phyloP scores from a whole-genome alignment of 306 rosid species.

The Cyamopsis tetragonoloba region DNA sequence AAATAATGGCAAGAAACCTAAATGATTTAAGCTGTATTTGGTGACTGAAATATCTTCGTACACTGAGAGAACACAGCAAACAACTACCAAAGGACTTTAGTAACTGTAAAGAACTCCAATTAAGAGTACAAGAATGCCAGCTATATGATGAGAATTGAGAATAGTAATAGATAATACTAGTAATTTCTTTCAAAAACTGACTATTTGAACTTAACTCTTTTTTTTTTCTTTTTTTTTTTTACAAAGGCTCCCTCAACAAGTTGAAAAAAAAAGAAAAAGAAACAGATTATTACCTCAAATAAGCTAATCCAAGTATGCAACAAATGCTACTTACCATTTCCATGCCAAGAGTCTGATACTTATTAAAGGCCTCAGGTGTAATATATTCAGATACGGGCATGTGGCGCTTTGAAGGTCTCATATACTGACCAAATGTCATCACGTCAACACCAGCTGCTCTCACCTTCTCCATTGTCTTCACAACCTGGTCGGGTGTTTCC shows the following conservation, averaged over 20 bases:
- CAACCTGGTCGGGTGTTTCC: conserved; percentile 90
- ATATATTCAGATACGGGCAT: conserved; percentile 95
- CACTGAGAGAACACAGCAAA: neutral
- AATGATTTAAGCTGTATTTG: neutral
- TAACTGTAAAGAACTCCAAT: neutral
- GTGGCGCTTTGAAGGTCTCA: conserved; percentile 99
- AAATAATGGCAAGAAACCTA: conserved; percentile 10
- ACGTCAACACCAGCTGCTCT: conserved; percentile 98
- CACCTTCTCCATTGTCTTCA: conserved; percentile 98
- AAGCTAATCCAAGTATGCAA: neutral
- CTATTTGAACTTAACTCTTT: neutral
- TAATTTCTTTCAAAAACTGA: neutral
- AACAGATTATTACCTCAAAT: neutral
- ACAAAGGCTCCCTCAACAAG: too few relatives aligned
- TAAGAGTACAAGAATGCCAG: neutral
- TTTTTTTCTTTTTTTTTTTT: too few relatives aligned
- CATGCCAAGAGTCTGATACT: conserved; percentile 80
- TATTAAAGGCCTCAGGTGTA: conserved; percentile 92
- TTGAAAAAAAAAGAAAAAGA: neutral
- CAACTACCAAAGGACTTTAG: conserved; percentile 1
- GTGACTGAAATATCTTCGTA: neutral
- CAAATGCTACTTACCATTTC: conserved; percentile 65
- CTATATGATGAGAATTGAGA: conserved; percentile 11
- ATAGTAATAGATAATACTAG: neutral
- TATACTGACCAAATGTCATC: conserved; percentile 96